Conservation (phyloP, 1,284 basidiomycete genomes). For the Pseudozyma sp. region DNA sequence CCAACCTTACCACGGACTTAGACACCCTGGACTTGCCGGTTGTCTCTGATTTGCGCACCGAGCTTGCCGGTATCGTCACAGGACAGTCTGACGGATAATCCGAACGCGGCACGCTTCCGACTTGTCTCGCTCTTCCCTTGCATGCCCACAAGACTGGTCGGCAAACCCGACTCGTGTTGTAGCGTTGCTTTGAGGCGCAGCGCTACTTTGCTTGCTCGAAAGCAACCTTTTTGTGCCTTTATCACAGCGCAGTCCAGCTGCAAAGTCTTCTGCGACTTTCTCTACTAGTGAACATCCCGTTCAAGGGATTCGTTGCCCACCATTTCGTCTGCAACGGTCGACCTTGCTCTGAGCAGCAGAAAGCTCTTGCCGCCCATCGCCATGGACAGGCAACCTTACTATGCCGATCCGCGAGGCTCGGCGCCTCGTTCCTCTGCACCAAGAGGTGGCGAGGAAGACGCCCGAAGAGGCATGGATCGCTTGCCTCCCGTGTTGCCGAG, state of each 20-base stretch:
- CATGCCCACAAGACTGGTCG: slow-evolving; percentile 8
- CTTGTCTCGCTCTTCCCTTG: neutral
- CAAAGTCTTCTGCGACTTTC: neutral
- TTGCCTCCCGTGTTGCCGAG: slow-evolving; percentile 28
- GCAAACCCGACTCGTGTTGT: slow-evolving; percentile 5
- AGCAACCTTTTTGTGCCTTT: neutral
- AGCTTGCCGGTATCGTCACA: slow-evolving; percentile 8
- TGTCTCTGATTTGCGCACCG: neutral
- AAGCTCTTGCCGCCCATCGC: slow-evolving; percentile 27
- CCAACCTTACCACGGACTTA: neutral
- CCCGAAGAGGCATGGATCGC: slow-evolving; percentile 20
- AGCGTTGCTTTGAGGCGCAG: neutral
- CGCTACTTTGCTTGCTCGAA: neutral
- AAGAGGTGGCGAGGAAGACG: slow-evolving; percentile 7
- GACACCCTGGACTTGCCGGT: slow-evolving; percentile 8
- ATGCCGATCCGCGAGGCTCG: slow-evolving; percentile 21
- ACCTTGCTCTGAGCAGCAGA: slow-evolving; percentile 43
- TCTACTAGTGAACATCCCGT: neutral
- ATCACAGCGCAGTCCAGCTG: neutral
- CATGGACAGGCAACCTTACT: slow-evolving; percentile 45
- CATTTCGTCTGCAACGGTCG: slow-evolving; percentile 37
- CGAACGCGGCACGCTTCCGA: no score
- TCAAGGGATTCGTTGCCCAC: slow-evolving; percentile 31
- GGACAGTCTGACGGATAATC: neutral
- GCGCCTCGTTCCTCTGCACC: slow-evolving; percentile 9